phyloP scores from a whole-genome alignment of 2,329 filamentous ascomycete genomes.

The Colletotrichum lini region DNA sequence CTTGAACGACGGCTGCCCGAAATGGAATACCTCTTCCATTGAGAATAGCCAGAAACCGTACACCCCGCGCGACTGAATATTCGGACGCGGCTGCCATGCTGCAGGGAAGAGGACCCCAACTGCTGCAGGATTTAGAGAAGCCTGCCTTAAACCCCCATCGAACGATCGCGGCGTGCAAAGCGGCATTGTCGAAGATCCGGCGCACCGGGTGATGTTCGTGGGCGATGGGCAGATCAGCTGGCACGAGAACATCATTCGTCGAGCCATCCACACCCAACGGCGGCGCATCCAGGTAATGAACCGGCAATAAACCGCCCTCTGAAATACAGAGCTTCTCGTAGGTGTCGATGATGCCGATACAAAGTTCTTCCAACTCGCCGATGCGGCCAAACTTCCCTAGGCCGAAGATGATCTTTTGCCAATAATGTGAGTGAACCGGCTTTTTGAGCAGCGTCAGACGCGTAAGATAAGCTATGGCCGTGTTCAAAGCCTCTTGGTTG shows the following conservation, averaged over 20 bases:
- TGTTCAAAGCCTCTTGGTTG: constrained; percentile 16
- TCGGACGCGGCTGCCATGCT: constrained; percentile 41
- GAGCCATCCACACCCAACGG: background rate
- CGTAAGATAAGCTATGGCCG: constrained; percentile 28
- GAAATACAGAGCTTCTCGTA: constrained; percentile 50
- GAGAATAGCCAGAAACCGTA: constrained; percentile 53
- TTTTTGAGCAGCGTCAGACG: constrained; percentile 24
- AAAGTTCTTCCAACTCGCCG: constrained; percentile 61
- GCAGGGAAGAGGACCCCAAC: background rate
- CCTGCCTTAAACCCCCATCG: constrained; percentile 62
- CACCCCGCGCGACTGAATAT: constrained; percentile 55
- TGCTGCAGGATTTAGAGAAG: constrained; percentile 41
- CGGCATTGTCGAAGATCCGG: constrained; percentile 58
- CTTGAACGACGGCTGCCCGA: constrained; percentile 42
- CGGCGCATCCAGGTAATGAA: constrained; percentile 62
- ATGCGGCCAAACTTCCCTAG: constrained; percentile 61
- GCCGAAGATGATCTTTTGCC: constrained; percentile 60
- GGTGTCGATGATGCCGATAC: constrained; percentile 58
- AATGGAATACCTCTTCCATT: constrained; percentile 54
- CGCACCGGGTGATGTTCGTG: constrained; percentile 63
- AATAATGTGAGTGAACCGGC: constrained; percentile 54
- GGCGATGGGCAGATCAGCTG: constrained; percentile 57
- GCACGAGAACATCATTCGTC: constrained; percentile 45
- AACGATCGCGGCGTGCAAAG: constrained; percentile 57
- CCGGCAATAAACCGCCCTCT: constrained; percentile 54